Base-by-base conservation (phyloP, 768 basidiomycete genomes). In the Russula abietina region DNA sequence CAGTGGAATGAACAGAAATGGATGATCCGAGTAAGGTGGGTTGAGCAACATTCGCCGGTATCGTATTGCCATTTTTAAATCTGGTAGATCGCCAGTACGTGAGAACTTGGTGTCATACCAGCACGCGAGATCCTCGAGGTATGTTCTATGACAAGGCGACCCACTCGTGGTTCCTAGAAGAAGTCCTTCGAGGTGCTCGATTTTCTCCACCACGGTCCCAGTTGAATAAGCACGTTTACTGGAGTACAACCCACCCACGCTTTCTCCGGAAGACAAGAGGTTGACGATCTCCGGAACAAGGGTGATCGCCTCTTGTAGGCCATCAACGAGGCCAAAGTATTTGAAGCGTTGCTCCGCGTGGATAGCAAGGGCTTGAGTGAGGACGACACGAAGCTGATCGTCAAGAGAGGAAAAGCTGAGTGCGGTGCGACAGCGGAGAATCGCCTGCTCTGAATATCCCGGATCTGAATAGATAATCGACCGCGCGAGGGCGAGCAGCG, bases 81-180 rank as follows among this genome's bases (percentile, higher is more conserved):
- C 60, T 2, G 36, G 14, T 5, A 55, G 8, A 24, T 61, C 28
- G 16, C 36, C 46, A 0, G 60, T 61, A 6, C 53, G 53, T n/a
- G 24, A 38, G 10, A 61, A 55, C 28, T 39, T 55, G 26, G 45
- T 39, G 9, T 36, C 16, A 30, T 61, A 55, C 60, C 60, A 55
- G 16, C 36, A 14, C 10, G 53, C 53, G 7, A 61, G 53, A 1
- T 16, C 33, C 5, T 46, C 30, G 45, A 61, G 36, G 26, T n/a
- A 55, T 2, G 19, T 22, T 17, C 26, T 16, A 16, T 61, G 53
- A 14, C 17, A n/a, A 17, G 17, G 9, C 22, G 45, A 46, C 12
- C 19, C 36, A 1, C 36, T 26, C 8, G 33, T 45, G 14, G 53
- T 32, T 7, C 3, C 33, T 0, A 8, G 26, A 14, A 61, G 60